Conservation (phyloP, 129 eudicot genomes). For the Glebionis coronaria region DNA sequence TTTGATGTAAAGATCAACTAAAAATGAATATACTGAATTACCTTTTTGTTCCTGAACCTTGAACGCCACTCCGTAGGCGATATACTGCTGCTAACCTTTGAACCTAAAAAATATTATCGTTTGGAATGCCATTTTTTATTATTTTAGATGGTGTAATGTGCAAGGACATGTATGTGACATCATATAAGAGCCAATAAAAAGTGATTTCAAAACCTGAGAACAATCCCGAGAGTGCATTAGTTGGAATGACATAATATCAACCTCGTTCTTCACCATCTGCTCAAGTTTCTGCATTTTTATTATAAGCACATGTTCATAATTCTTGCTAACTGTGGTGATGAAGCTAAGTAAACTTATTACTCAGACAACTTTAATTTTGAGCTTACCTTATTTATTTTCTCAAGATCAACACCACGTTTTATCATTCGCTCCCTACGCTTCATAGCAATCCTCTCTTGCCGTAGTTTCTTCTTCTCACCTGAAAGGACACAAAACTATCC, state of each 20-base stretch:
- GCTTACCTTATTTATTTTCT: slow-evolving; percentile 77
- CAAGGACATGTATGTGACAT: neutral
- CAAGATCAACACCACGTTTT: slow-evolving; percentile 82
- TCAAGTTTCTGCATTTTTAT: slow-evolving; percentile 62
- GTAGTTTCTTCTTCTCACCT: slow-evolving; percentile 90
- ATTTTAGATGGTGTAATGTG: neutral
- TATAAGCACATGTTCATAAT: slow-evolving; percentile 14
- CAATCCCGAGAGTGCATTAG: slow-evolving; percentile 81
- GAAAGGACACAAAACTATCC: slow-evolving; percentile 20
- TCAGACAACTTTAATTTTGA: neutral
- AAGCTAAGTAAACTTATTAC: neutral
- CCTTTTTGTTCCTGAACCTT: slow-evolving; percentile 86
- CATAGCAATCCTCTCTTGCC: slow-evolving; percentile 68
- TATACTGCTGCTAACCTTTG: slow-evolving; percentile 81
- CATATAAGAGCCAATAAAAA: neutral
- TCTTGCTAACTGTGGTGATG: neutral
- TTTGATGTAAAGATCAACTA: neutral
- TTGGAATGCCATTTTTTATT: slow-evolving; percentile 4
- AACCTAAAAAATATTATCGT: slow-evolving; percentile 41
- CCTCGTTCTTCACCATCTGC: slow-evolving; percentile 65
- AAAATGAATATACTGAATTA: slow-evolving; percentile 15
- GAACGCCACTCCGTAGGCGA: slow-evolving; percentile 63
- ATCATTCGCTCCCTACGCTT: slow-evolving; percentile 85
- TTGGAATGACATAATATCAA: slow-evolving; percentile 62
- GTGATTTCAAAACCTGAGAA: slow-evolving; percentile 58